A percentile compares a stretch with the other conserved stretches of the same genome.
Evolutionary conservation across 2,329 filamentous ascomycete species (phyloP).

Genomic region (Pseudocercospora pini-densiflorae): DNA sequence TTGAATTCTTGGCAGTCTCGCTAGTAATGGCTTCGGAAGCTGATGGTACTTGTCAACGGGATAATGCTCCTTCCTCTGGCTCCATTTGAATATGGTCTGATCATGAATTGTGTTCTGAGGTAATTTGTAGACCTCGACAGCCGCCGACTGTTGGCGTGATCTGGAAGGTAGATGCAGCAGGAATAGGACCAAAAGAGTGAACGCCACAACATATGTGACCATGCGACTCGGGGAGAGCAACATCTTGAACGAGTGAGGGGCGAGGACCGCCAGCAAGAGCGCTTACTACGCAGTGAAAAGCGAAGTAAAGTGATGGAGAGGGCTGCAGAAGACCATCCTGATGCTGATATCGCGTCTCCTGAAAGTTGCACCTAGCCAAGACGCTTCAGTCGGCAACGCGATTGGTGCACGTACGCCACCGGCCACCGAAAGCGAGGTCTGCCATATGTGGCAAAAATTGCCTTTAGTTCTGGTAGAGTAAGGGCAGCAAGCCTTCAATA

Average conservation of each 20-base stretch:
- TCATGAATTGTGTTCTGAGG: neutral
- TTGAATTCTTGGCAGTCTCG: constrained; percentile 20
- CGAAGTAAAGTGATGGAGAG: neutral
- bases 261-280: neutral
- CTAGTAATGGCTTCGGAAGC: constrained; percentile 9
- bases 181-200: constrained; percentile 17
- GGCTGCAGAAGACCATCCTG: neutral
- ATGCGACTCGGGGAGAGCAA: constrained; percentile 11
- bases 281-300: neutral
- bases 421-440: neutral
- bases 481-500: neutral
- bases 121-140: neutral
- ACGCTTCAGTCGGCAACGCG: constrained; percentile 1
- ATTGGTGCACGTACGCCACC: constrained; percentile 1
- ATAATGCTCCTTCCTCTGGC: constrained; percentile 21
- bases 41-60: constrained; percentile 17
- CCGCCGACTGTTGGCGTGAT: neutral
- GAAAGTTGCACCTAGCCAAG: constrained; percentile 5
- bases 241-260: constrained; percentile 10
- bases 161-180: constrained; percentile 15
- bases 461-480: neutral
- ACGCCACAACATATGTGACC: constrained; percentile 10
- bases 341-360: neutral
- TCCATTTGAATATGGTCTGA: constrained; percentile 18
- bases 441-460: neutral